These are phyloP conservation scores for Eucalyptus shirleyi DNA, from an alignment of 345 rosid species.

Conservation along the genomic window DNA sequence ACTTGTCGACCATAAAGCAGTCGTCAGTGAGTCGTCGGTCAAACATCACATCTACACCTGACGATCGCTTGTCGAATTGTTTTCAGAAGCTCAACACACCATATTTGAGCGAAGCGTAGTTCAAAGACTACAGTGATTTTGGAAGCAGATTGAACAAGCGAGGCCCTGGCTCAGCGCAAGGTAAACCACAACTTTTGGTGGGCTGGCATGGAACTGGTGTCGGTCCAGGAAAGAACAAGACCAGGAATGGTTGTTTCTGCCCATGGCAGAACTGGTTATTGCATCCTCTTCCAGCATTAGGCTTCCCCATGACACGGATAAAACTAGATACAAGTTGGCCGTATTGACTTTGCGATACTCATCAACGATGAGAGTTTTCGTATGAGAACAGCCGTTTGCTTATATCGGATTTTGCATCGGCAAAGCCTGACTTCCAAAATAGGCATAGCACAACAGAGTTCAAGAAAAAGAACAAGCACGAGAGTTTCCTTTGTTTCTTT, in stretches of 20 bases:
- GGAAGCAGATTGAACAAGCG: background rate
- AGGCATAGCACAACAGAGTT: background rate
- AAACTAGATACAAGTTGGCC: background rate
- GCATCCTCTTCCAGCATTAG: background rate
- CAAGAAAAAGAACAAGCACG: background rate
- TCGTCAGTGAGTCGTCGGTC: background rate
- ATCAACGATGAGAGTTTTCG: background rate
- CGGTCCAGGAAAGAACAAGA: fast-evolving
- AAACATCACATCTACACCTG: background rate
- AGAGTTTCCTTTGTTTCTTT: background rate
- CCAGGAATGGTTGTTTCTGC: background rate
- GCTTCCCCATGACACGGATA: background rate
- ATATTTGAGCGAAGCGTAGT: background rate
- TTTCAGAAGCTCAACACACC: background rate
- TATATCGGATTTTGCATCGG: background rate
- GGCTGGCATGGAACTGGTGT: background rate
- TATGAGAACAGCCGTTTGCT: background rate
- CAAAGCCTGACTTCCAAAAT: background rate
- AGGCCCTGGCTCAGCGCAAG: background rate
- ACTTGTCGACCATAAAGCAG: background rate
- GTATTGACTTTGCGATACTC: background rate
- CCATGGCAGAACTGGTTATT: background rate
- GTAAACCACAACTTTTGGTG: background rate
- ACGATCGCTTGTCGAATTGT: background rate
- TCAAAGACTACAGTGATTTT: background rate